A percentile compares a stretch with the other conserved stretches of the same genome.
These are phyloP conservation scores for Peterozyma xylosa DNA, from an alignment of 805 yeast genomes.

Conservation along the genomic window DNA sequence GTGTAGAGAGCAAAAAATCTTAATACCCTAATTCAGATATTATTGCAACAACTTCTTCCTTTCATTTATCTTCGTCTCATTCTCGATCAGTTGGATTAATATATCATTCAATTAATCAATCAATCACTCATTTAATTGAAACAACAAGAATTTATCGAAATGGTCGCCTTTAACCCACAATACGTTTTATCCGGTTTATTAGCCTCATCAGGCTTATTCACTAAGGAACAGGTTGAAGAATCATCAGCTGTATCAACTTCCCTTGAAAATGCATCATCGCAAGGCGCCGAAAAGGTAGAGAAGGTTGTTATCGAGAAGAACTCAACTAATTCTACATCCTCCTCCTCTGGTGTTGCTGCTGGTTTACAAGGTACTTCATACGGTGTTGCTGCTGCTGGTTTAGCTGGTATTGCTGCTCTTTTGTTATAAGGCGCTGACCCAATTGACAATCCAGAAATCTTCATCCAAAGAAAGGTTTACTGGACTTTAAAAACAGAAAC, in stretches of 20 bases:
- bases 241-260: too few species aligned
- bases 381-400: slow-evolving; percentile 7
- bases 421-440: not conserved
- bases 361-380: slow-evolving; percentile 3
- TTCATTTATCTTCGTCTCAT: too few species aligned
- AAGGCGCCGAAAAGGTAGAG: slow-evolving; percentile 21
- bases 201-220: slow-evolving; percentile 40
- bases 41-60: too few species aligned
- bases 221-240: slow-evolving; percentile 14
- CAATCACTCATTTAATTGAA: too few species aligned
- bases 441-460: too few species aligned
- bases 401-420: slow-evolving; percentile 13
- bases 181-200: slow-evolving; percentile 34
- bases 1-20: too few species aligned
- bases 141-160: not conserved
- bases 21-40: too few species aligned
- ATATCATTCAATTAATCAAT: too few species aligned
- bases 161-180: slow-evolving; percentile 15
- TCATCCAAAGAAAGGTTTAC: too few species aligned
- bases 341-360: slow-evolving; percentile 8
- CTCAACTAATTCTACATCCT: slow-evolving; percentile 6
- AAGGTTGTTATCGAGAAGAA: slow-evolving; percentile 5
- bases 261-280: slow-evolving; percentile 50
- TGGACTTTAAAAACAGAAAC: too few species aligned
- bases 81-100: too few species aligned